Percentiles rank a stretch among this genome's conserved stretches.
These are phyloP conservation scores for Xylaria palmicola DNA, from an alignment of 495 filamentous ascomycete genomes.

Conservation along the genomic window DNA sequence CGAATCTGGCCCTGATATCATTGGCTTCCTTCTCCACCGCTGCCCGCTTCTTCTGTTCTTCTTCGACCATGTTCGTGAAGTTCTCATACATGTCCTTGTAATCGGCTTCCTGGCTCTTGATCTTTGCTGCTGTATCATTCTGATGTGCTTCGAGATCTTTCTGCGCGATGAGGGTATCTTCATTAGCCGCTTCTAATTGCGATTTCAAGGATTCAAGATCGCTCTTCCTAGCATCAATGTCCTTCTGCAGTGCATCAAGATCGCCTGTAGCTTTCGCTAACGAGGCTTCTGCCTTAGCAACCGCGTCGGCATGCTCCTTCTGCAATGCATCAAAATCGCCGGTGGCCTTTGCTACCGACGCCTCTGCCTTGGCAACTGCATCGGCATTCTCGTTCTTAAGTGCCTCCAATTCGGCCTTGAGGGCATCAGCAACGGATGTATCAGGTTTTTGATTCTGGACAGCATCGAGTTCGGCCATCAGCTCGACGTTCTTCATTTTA, in stretches of 20 bases:
- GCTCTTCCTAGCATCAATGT: conserved; percentile 24
- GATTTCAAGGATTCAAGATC: conserved; percentile 27
- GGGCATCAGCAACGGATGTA: conserved; percentile 44
- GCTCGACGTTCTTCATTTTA: conserved; percentile 55
- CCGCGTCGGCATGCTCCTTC: conserved; percentile 34
- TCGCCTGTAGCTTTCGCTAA: conserved; percentile 21
- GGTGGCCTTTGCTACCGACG: conserved; percentile 17
- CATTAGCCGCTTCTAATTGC: conserved; percentile 33
- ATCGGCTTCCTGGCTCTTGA: conserved; percentile 50
- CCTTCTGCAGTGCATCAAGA: conserved; percentile 23
- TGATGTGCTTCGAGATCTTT: conserved; percentile 48
- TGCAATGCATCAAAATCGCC: conserved; percentile 33
- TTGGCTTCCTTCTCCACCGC: conserved; percentile 38
- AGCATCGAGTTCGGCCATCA: conserved; percentile 55
- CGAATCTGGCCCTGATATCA: conserved; percentile 38
- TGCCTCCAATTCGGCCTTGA: conserved; percentile 41
- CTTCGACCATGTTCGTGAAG: conserved; percentile 47
- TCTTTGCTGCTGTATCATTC: conserved; percentile 40
- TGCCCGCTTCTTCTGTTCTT: conserved; percentile 45
- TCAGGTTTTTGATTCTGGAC: conserved; percentile 52
- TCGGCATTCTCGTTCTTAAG: conserved; percentile 41
- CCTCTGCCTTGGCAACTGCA: conserved; percentile 25
- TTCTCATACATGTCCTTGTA: conserved; percentile 57
- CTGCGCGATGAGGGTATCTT: conserved; percentile 39
- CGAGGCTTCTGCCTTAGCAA: conserved; percentile 24